phyloP scores from a whole-genome alignment of 1,139 yeast species.

The Kodamaea sp. region DNA sequence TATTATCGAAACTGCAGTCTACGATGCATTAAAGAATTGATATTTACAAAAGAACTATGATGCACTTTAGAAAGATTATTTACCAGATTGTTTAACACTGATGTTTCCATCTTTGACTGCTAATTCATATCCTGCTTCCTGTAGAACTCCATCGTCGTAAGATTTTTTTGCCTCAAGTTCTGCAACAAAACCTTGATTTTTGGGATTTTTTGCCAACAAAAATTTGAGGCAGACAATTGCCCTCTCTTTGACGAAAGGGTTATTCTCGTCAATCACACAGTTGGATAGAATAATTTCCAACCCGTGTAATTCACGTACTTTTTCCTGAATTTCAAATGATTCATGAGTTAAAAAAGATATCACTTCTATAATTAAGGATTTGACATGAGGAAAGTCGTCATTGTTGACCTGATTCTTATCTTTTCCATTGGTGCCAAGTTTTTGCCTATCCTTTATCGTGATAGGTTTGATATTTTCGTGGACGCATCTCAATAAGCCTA shows the following conservation, averaged over 20 bases:
- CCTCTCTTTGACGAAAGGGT: constrained; percentile 86
- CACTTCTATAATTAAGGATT: constrained; percentile 61
- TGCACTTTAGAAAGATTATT: too few relatives aligned
- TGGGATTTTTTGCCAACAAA: constrained; percentile 59
- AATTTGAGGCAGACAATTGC: constrained; percentile 77
- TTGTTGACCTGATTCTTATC: background rate
- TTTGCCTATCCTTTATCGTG: constrained; percentile 15
- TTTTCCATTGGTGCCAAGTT: constrained; percentile 1
- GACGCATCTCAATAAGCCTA: constrained; percentile 46
- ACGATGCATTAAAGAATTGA: too few relatives aligned
- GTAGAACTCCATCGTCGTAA: constrained; percentile 35
- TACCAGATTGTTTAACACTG: constrained; percentile 17
- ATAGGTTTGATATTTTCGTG: constrained; percentile 44
- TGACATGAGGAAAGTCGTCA: constrained; percentile 57
- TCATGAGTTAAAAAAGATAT: constrained; percentile 56
- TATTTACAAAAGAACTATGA: too few relatives aligned
- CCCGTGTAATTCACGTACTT: constrained; percentile 65
- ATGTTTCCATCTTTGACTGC: constrained; percentile 40
- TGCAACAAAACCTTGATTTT: constrained; percentile 76
- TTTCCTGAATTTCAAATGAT: constrained; percentile 62
- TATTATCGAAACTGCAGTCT: too few relatives aligned
- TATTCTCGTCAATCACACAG: constrained; percentile 83
- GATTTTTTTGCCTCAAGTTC: constrained; percentile 39
- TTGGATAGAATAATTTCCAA: constrained; percentile 72
- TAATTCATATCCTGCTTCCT: constrained; percentile 44